Percentiles rank a stretch among this genome's conserved stretches.
phyloP scores from a whole-genome alignment of 306 rosid genomes.

The Delonix regia region DNA sequence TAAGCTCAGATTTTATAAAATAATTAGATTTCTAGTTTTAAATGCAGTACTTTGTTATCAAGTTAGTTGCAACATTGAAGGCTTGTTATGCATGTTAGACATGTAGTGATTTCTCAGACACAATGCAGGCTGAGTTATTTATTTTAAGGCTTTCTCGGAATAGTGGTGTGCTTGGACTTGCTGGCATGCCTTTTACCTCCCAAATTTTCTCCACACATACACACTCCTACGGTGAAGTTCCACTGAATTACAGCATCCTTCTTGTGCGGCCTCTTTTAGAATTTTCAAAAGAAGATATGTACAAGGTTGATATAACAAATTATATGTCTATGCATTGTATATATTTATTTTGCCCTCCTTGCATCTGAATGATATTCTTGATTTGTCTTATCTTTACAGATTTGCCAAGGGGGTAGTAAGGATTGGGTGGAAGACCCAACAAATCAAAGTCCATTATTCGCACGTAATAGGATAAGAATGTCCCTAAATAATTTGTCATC shows the following conservation, averaged over 20 bases:
- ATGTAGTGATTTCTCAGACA: constrained; percentile 60
- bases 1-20: constrained; percentile 19
- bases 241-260: constrained; percentile 57
- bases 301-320: constrained; percentile 59
- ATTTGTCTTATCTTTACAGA: constrained; percentile 48
- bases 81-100: constrained; percentile 50
- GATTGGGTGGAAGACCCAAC: constrained; percentile 98
- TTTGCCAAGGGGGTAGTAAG: constrained; percentile 65
- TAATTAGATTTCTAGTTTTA: constrained; percentile 20
- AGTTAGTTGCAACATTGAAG: constrained; percentile 38
- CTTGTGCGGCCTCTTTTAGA: constrained; percentile 89
- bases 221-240: constrained; percentile 40
- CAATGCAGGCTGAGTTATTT: constrained; percentile 95
- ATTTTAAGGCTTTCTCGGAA: constrained; percentile 89
- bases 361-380: constrained; percentile 12
- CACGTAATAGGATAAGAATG: constrained; percentile 85
- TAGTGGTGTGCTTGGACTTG: constrained; percentile 96
- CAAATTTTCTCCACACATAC: constrained; percentile 67
- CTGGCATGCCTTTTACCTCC: constrained; percentile 89
- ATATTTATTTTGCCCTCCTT: constrained; percentile 8
- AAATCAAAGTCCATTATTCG: constrained; percentile 68
- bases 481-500: constrained; percentile 59
- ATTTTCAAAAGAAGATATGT: constrained; percentile 85
- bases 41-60: constrained; percentile 27
- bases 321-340: constrained; percentile 1